Base-by-base conservation (phyloP, 345 rosid species). In the Linum tenue region DNA sequence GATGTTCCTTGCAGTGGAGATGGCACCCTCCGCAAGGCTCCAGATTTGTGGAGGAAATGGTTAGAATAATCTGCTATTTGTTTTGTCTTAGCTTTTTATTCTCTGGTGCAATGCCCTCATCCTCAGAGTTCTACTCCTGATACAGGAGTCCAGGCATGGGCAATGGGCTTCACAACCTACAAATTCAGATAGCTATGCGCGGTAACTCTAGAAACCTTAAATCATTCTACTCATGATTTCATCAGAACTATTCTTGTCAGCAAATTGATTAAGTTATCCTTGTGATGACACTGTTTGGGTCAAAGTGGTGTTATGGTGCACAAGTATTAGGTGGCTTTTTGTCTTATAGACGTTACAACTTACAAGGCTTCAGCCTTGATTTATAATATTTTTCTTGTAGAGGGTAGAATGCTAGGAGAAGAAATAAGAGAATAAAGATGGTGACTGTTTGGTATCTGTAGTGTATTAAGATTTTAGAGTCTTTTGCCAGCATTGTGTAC, bases 1-100 rank as follows among this genome's bases (percentile, higher is more conserved):
- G 99, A 94, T 67, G 99, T 94, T 72, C 97, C 97, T 10, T 90
- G 97, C 82, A 90, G 99, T 69, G 97, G 97, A 67, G 99, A 90
- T 77, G 96, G 97, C 44, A 90, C 99, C 59, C 86, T 90, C 39
- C 90, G 96, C 77, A 94, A 94, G 83, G 96, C 99, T 80, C 99
- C 97, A 3, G 97, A 84, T 79, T 80, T 94, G 55, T 94, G 97
- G 99, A 79, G 97, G 67, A 94, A 88, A 87, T 94, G 97, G 99
- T 86, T 64, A 37, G 72, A 37, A 63, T 63, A 65, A 58, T 40
- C 59, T 57, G 38, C 61, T 2, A 7, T 39, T 37, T 39, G 1
- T 58, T 22, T 56, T 42, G 9, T 62, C 37, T 53, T 17, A 35
- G 56, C 37, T 62, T 60, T 57, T 50, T 5, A 63, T 55, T 56